phyloP scores from a whole-genome alignment of 148 eudicot species.

The Camellia sinensis region DNA sequence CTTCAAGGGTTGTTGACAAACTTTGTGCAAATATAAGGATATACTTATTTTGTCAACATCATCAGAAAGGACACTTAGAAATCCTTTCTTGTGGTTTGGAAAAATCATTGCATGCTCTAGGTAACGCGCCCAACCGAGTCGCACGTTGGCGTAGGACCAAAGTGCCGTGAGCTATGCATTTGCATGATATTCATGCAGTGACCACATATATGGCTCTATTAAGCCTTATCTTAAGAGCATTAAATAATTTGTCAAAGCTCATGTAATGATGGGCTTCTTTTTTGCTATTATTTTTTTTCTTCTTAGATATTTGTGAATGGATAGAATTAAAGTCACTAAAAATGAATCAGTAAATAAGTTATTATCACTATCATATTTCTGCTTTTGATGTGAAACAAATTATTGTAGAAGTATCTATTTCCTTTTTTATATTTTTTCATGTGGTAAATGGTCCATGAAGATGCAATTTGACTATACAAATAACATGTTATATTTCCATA shows the following conservation, averaged over 20 bases:
- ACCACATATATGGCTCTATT: too few relatives aligned
- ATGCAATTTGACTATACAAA: neutral
- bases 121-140: too few relatives aligned
- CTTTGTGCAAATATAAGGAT: neutral
- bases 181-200: too few relatives aligned
- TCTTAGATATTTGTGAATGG: neutral
- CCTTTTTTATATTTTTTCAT: neutral
- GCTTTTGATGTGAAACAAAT: neutral
- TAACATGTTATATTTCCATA: neutral
- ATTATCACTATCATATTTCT: neutral
- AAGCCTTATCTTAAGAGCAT: too few relatives aligned
- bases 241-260: neutral
- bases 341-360: neutral
- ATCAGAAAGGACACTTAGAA: neutral
- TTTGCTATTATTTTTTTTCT: neutral
- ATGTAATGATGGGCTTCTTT: neutral
- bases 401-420: neutral
- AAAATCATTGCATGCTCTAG: neutral
- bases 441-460: neutral
- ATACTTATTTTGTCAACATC: neutral
- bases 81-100: neutral
- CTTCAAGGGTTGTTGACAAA: too few relatives aligned
- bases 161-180: too few relatives aligned
- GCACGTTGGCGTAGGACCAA: too few relatives aligned
- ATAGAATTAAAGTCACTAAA: neutral